Evolutionary conservation across 2,329 filamentous ascomycete genomes (phyloP), one percentile per base, ranked within the genome.

Genomic region (Colletotrichum sp.): DNA sequence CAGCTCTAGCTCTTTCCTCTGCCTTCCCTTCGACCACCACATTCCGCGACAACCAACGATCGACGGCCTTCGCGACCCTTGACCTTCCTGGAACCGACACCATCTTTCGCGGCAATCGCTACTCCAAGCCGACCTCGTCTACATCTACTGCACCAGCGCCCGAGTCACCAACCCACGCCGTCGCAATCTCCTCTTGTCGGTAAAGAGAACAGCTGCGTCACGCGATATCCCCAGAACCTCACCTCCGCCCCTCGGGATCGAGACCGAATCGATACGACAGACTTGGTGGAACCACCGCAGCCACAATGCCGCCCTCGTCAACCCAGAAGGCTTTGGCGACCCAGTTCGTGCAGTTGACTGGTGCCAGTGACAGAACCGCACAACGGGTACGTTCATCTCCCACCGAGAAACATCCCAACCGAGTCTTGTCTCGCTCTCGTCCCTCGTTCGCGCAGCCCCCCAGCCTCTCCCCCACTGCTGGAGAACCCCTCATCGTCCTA

Each of bases 301-400:
- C 65, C 52, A 81, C 67, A 68, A 86, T 87, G 86, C 82, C 85
- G 74, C 83, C 84, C 36, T 80, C 82, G 60, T 82, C 84, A 43
- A 78, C 85, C 77, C 85, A 88, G 79, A 87, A 85, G 82, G 80
- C 82, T 55, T 74, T 86, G 78, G 80, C 85, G 75, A 78, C 80
- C 66, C 83, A 88, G 80, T 89, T 90, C 77, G 80, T 86, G 66
- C 77, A 81, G 66, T 79, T 86, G 63, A 89, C 88, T 13, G 87
- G 87, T 39, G 83, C 85, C 18, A 81, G 82, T 18, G 88, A 88
- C 68, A 85, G 86, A 75, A 83, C 82, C 39, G 88, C 88, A 43
- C 82, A 83, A 73, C 84, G 85, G 82, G 88, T 90, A 85, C 78
- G 87, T 86, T 63, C 30, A 68, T 36, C n/a, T 30, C 24, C 32